Conservation (phyloP, 1,139 yeast genomes). For the Geotrichum aggregatum region DNA sequence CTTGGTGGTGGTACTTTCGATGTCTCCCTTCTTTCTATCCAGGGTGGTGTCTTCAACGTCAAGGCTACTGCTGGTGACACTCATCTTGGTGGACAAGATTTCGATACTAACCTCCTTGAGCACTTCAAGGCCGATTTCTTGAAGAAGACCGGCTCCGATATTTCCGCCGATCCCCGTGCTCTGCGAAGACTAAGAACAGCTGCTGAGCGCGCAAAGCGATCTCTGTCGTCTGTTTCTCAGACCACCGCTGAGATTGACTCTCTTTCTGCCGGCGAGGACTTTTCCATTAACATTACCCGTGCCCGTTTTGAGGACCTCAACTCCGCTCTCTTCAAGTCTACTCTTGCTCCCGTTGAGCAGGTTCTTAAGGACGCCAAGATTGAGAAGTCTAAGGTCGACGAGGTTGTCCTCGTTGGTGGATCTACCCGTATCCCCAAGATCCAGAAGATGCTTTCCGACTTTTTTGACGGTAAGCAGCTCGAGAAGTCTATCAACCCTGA, state of each 20-base stretch:
- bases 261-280: slow-evolving; percentile 73
- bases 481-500: slow-evolving; percentile 87
- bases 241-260: slow-evolving; percentile 85
- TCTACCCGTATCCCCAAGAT: slow-evolving; percentile 93
- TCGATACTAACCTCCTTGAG: slow-evolving; percentile 75
- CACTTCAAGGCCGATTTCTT: slow-evolving; percentile 78
- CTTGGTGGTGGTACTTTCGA: slow-evolving; percentile 97
- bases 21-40: slow-evolving; percentile 82
- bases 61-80: slow-evolving; percentile 96
- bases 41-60: slow-evolving; percentile 93
- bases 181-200: slow-evolving; percentile 86
- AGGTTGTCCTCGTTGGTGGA: slow-evolving; percentile 87
- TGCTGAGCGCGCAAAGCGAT: slow-evolving; percentile 90
- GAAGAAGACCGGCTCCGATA: slow-evolving; percentile 77
- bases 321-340: slow-evolving; percentile 79
- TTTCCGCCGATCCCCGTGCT: slow-evolving; percentile 73
- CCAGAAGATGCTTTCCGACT: slow-evolving; percentile 79
- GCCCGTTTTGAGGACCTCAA: slow-evolving; percentile 88
- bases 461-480: slow-evolving; percentile 86
- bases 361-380: slow-evolving; percentile 77
- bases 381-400: slow-evolving; percentile 75
- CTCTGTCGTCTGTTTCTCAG: slow-evolving; percentile 80
- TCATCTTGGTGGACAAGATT: slow-evolving; percentile 94
- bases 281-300: slow-evolving; percentile 78
- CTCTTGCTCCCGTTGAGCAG: slow-evolving; percentile 81